Evolutionary conservation across 306 rosid species (phyloP), one percentile per base, ranked within the genome.

Genomic region (Vigna unguiculata): DNA sequence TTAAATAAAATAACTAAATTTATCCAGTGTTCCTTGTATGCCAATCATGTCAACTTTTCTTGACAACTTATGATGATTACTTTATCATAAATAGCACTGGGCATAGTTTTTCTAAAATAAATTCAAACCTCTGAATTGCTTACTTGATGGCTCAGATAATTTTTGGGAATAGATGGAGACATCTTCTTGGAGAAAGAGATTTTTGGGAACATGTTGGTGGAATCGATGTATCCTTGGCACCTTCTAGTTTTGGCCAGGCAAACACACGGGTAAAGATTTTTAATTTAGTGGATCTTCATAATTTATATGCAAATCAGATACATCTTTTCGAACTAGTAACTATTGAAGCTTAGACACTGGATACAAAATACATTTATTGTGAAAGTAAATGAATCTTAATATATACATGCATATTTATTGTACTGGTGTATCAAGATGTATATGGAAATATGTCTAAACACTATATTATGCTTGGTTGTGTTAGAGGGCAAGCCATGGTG

Each of bases 141-240:
- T 73, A 34, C 54, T 70, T 68, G 86, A 49, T 83, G 78, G 36
- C 86, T 82, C 95, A 95, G 97, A 80, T 92, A 69, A 95, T 95
- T 58, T 95, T 95, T 85, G 98, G 97, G 55, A 95, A 95, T 88
- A 90, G 92, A 82, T 95, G 98, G 97, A 89, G 97, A 77, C 92
- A 95, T 86, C 92, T 95, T 80, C 81, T 85, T 67, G 98, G 98
- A 51, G 97, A 95, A 69, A 83, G 82, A 84, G 97, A 92, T 68
- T 92, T 94, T 80, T 92, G 98, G 98, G 98, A 95, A 79, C 91
- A 87, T 83, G 93, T 95, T 36, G 97, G 98, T 73, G 97, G 98
- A 77, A 85, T 95, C 66, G 98, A 92, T 74, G 83, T 90, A 76
- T 90, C 89, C 68, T 85, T 95, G 87, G 88, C 93, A 85, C 98